A percentile compares a stretch with the other conserved stretches of the same genome.
Evolutionary conservation across 148 eudicot genomes (phyloP).

Genomic region (Cornus florida): DNA sequence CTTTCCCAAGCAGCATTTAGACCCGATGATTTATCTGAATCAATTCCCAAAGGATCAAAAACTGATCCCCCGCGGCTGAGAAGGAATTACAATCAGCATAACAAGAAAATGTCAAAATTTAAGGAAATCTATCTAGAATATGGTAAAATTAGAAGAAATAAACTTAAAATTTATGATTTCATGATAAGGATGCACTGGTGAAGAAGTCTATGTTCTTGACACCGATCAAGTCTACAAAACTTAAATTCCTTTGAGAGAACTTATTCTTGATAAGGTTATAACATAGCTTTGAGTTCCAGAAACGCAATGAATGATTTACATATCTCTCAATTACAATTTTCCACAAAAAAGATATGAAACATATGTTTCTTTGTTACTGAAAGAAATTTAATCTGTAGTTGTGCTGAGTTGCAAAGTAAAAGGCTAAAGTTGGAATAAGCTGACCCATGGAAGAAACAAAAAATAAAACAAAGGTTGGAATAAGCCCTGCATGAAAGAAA

Average conservation of each 20-base stretch:
- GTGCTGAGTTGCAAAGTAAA: not conserved
- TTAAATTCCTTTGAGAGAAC: not conserved
- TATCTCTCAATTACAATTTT: not conserved
- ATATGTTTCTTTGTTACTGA: no score
- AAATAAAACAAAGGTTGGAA: not conserved
- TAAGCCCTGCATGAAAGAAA: not conserved
- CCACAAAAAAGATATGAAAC: not conserved
- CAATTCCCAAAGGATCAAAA: constrained; percentile 88
- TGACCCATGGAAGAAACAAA: not conserved
- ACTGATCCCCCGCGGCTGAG: constrained; percentile 51
- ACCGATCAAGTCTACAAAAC: not conserved
- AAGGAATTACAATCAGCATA: constrained; percentile 19
- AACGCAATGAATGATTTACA: not conserved
- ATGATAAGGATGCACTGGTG: not conserved
- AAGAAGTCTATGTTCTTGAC: not conserved
- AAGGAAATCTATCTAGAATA: not conserved
- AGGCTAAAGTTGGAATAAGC: not conserved
- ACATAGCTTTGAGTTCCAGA: not conserved
- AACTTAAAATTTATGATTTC: not conserved
- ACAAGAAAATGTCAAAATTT: not conserved
- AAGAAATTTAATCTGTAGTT: not conserved
- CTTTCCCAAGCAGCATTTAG: constrained; percentile 62
- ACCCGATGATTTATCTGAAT: constrained; percentile 46
- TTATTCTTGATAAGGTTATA: no score
- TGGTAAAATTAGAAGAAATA: not conserved